Percentiles rank a stretch among this genome's conserved stretches.
Conservation (phyloP, 345 rosid genomes). For the Syzygium grande region DNA sequence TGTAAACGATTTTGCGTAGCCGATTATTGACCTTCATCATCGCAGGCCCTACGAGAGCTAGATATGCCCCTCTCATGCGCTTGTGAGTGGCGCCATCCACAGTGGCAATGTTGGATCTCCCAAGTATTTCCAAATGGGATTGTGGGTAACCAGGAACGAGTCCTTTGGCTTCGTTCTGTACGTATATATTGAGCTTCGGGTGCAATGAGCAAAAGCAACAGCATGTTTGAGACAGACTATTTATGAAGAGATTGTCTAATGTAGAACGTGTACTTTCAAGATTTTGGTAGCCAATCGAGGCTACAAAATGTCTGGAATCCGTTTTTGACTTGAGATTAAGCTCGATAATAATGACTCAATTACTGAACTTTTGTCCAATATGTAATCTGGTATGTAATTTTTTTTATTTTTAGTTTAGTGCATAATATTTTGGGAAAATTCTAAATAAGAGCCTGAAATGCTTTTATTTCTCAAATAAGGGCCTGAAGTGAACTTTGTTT, state of each 20-base stretch:
- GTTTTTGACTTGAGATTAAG: not conserved
- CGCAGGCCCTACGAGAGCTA: slow-evolving; percentile 56
- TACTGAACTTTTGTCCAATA: too few relatives aligned
- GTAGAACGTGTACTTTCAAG: not conserved
- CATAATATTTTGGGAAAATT: not conserved
- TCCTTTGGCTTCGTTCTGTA: slow-evolving; percentile 79
- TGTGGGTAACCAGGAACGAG: slow-evolving; percentile 90
- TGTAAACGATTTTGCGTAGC: slow-evolving; percentile 61
- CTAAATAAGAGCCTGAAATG: too few relatives aligned
- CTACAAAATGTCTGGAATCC: not conserved
- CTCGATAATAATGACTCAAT: not conserved
- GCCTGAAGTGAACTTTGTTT: too few relatives aligned
- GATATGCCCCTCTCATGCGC: slow-evolving; percentile 74
- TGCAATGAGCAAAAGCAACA: not conserved
- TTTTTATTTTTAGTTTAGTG: not conserved
- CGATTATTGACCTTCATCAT: slow-evolving; percentile 52
- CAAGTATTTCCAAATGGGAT: slow-evolving; percentile 79
- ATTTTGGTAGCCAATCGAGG: not conserved
- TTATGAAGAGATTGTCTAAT: not conserved
- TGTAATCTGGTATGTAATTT: not conserved
- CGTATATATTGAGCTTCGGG: slow-evolving; percentile 75
- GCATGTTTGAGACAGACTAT: not conserved
- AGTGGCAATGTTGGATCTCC: slow-evolving; percentile 87
- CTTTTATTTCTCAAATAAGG: too few relatives aligned
- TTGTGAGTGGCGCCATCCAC: slow-evolving; percentile 80